Conservation (phyloP, 257 asterid species). For the Lycium barbarum region DNA sequence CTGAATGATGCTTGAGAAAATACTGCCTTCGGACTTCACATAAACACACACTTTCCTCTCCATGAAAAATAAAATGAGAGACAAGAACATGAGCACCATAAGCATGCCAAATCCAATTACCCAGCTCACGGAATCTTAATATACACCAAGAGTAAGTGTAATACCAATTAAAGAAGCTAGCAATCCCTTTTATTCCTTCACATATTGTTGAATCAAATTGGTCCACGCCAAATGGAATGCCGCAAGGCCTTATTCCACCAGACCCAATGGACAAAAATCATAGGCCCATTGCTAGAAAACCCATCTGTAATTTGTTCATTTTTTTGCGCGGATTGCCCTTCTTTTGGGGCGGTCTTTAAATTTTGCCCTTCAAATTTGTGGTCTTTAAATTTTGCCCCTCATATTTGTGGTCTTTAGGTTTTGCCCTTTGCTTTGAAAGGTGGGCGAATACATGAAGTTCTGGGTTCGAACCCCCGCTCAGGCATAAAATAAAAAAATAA, state of each 20-base stretch:
- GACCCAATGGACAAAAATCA: slow-evolving; percentile 64
- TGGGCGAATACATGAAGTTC: no score
- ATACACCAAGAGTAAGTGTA: slow-evolving; percentile 73
- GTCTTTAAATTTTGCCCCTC: no score
- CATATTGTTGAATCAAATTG: slow-evolving; percentile 69
- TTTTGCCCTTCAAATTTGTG: no score
- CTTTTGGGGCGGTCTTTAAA: no score
- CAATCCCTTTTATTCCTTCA: slow-evolving; percentile 73
- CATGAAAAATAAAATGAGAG: slow-evolving; percentile 58
- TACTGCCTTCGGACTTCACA: slow-evolving; percentile 77
- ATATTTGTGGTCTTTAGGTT: no score
- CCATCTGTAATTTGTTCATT: slow-evolving; percentile 59
- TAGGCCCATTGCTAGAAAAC: slow-evolving; percentile 51
- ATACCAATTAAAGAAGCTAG: slow-evolving; percentile 91
- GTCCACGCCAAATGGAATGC: slow-evolving; percentile 90
- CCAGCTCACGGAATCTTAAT: slow-evolving; percentile 82
- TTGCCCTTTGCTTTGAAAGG: no score
- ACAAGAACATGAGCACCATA: slow-evolving; percentile 60
- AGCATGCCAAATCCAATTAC: slow-evolving; percentile 68
- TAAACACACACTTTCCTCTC: slow-evolving; percentile 63
- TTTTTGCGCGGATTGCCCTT: no score
- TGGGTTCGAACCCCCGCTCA: no score
- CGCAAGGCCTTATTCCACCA: slow-evolving; percentile 89
- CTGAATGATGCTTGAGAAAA: slow-evolving; percentile 59
- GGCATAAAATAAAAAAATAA: no score